Evolutionary conservation across 805 yeast genomes (phyloP).

Genomic region (Candida tibetensis): DNA sequence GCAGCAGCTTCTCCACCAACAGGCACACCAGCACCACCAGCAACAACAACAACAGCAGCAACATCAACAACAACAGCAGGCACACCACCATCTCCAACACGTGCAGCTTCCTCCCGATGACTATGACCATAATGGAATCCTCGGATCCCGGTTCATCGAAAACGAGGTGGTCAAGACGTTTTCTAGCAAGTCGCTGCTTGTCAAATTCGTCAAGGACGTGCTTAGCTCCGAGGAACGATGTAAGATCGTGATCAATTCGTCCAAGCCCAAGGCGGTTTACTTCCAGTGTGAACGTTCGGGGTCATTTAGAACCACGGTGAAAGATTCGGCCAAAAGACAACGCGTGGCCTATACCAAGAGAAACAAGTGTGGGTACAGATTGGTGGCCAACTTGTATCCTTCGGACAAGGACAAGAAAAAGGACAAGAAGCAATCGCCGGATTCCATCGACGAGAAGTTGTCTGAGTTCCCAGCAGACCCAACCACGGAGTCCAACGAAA

Average conservation of each 20-base stretch:
- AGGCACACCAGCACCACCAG: slow-evolving; percentile 11
- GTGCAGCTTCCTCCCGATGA: slow-evolving; percentile 9
- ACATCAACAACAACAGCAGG: slow-evolving; percentile 15
- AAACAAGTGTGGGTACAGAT: slow-evolving; percentile 44
- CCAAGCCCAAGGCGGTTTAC: slow-evolving; percentile 48
- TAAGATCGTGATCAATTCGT: slow-evolving; percentile 45
- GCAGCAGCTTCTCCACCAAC: slow-evolving; percentile 14
- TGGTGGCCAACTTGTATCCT: slow-evolving; percentile 44
- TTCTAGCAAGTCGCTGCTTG: slow-evolving; percentile 15
- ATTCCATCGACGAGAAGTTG: slow-evolving; percentile 27
- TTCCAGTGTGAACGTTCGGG: slow-evolving; percentile 48
- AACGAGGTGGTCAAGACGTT: slow-evolving; percentile 16
- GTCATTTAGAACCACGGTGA: slow-evolving; percentile 45
- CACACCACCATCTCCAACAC: slow-evolving; percentile 12
- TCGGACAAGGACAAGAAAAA: slow-evolving; percentile 43
- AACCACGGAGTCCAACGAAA: slow-evolving; percentile 26
- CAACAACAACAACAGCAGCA: slow-evolving; percentile 12
- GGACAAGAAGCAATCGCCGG: slow-evolving; percentile 22
- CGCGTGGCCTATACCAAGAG: slow-evolving; percentile 47
- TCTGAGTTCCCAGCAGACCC: slow-evolving; percentile 16
- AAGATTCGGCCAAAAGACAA: slow-evolving; percentile 44
- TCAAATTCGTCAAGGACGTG: slow-evolving; percentile 35
- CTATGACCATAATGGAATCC: slow-evolving; percentile 11
- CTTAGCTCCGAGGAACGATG: slow-evolving; percentile 37
- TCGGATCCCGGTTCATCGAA: slow-evolving; percentile 14